Evolutionary conservation across 768 basidiomycete genomes (phyloP).

Genomic region (Kwoniella botswanensis): DNA sequence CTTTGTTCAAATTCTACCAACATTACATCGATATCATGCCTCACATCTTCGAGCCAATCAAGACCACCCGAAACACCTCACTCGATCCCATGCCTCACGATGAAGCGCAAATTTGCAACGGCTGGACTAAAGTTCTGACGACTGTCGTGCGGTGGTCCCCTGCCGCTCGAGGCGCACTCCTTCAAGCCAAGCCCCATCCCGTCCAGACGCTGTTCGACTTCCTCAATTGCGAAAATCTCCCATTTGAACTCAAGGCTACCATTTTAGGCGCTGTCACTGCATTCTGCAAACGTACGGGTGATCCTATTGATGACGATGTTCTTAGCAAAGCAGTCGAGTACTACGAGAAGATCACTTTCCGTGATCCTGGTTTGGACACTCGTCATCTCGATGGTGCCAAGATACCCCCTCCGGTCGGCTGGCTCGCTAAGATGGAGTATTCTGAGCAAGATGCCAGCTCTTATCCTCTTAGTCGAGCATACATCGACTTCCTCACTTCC

Average conservation of each 20-base stretch:
- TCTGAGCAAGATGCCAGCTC: conserved; percentile 76
- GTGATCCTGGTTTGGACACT: conserved; percentile 35
- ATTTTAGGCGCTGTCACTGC: conserved; percentile 45
- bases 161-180: conserved; percentile 37
- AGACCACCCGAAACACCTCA: conserved; percentile 31
- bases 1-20: conserved; percentile 47
- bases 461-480: conserved; percentile 88
- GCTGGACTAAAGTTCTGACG: conserved; percentile 46
- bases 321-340: conserved; percentile 38
- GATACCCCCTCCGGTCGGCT: conserved; percentile 44
- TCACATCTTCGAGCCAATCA: conserved; percentile 44
- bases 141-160: conserved; percentile 45
- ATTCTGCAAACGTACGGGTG: conserved; percentile 43
- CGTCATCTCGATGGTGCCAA: conserved; percentile 30
- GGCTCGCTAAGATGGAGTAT: conserved; percentile 79
- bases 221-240: conserved; percentile 48
- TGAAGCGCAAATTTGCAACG: conserved; percentile 39
- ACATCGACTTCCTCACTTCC: conserved; percentile 78
- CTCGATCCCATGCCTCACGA: conserved; percentile 41
- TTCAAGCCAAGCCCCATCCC: conserved; percentile 45
- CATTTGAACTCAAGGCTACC: conserved; percentile 40
- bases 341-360: conserved; percentile 47
- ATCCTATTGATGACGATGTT: conserved; percentile 41
- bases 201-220: conserved; percentile 49
- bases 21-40: conserved; percentile 47